phyloP scores from a whole-genome alignment of 345 rosid species.

The Citrus mangshanensis region DNA sequence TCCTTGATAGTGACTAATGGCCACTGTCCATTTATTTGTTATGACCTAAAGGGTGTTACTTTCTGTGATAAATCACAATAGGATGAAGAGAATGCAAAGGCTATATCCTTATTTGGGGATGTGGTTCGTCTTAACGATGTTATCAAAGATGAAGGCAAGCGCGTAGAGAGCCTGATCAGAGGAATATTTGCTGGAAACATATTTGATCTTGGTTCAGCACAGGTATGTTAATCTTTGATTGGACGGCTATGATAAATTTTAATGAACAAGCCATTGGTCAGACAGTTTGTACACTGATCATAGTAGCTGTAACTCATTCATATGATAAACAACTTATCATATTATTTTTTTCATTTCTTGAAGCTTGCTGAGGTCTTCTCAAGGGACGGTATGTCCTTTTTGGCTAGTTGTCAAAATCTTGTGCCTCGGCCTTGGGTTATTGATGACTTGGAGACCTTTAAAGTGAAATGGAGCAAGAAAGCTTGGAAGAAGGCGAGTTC shows the following conservation, averaged over 20 bases:
- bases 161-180: conserved; percentile 67
- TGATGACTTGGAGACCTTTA: conserved; percentile 84
- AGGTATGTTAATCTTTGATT: conserved; percentile 42
- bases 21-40: background rate
- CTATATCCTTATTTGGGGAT: conserved; percentile 74
- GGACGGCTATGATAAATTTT: conserved; percentile 1
- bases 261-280: background rate
- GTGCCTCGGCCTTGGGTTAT: conserved; percentile 93
- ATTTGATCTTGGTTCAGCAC: conserved; percentile 96
- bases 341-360: conserved; percentile 20
- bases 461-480: conserved; percentile 78
- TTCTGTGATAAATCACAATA: conserved; percentile 23
- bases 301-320: background rate
- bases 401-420: conserved; percentile 92
- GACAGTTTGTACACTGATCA: background rate
- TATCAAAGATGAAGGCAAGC: conserved; percentile 63
- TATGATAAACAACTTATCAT: background rate
- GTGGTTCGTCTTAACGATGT: conserved; percentile 73
- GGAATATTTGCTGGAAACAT: conserved; percentile 98
- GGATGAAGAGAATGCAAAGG: conserved; percentile 99
- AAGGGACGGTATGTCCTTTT: conserved; percentile 91
- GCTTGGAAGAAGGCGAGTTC: conserved; percentile 86
- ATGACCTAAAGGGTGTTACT: background rate
- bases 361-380: conserved; percentile 99
- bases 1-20: background rate